Percentiles rank a stretch among this genome's conserved stretches.
phyloP scores from a whole-genome alignment of 306 rosid species.

The Prosopis cineraria region DNA sequence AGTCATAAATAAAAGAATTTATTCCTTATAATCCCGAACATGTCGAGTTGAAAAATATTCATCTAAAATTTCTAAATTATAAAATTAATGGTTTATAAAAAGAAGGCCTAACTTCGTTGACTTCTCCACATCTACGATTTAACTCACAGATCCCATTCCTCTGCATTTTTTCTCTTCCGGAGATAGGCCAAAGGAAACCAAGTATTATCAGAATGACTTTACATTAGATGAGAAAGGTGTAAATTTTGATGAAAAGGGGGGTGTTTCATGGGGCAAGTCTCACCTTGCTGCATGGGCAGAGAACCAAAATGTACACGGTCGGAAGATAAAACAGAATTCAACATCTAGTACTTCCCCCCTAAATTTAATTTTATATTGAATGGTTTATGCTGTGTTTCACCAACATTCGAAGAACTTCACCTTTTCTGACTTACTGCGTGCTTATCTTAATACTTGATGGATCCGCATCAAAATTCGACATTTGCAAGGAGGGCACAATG shows the following conservation, averaged over 20 bases:
- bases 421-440: conserved; percentile 55
- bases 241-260: not conserved
- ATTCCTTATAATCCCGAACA: not conserved
- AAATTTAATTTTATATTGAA: conserved; percentile 7
- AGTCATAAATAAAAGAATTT: too few relatives aligned
- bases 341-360: not conserved
- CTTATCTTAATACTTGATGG: conserved; percentile 47
- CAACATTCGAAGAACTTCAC: conserved; percentile 44
- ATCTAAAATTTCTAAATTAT: not conserved
- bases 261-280: not conserved
- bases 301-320: not conserved
- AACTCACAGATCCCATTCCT: not conserved
- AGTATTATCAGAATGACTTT: not conserved
- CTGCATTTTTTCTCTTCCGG: not conserved
- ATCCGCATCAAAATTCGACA: conserved; percentile 51
- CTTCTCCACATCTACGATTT: not conserved
- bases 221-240: not conserved
- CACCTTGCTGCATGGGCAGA: conserved; percentile 9
- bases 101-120: not conserved
- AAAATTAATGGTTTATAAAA: not conserved
- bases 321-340: conserved; percentile 6
- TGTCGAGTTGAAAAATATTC: too few relatives aligned
- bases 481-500: conserved; percentile 68
- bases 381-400: conserved; percentile 1
- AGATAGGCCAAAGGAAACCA: not conserved